Evolutionary conservation across 768 basidiomycete genomes (phyloP).

Genomic region (Suillus cothurnatus): DNA sequence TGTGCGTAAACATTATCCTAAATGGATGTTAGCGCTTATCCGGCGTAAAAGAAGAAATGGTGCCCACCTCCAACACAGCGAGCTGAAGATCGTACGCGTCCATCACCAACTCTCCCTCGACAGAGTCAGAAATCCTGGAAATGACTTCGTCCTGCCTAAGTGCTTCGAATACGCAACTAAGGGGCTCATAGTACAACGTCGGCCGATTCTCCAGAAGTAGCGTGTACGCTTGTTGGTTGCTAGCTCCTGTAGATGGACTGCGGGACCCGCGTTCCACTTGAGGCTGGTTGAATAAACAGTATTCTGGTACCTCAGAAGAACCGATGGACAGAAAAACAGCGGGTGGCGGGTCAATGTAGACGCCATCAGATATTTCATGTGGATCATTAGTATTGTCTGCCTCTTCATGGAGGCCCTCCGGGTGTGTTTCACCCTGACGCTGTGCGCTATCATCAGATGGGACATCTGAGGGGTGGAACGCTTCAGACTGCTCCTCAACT

Average conservation of each 20-base stretch:
- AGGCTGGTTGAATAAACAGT: conserved; percentile 61
- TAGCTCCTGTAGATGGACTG: conserved; percentile 23
- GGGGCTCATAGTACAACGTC: conserved; percentile 76
- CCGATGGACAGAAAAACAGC: conserved; percentile 55
- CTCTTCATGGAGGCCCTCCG: not conserved
- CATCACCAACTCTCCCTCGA: conserved; percentile 64
- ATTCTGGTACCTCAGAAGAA: conserved; percentile 42
- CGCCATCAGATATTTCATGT: conserved; percentile 65
- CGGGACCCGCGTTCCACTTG: conserved; percentile 27
- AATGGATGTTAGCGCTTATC: conserved; percentile 10
- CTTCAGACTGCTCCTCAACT: not conserved
- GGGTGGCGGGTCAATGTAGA: conserved; percentile 77
- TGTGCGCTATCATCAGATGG: conserved; percentile 9
- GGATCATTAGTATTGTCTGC: conserved; percentile 35
- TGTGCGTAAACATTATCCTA: conserved; percentile 73
- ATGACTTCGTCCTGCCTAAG: conserved; percentile 64
- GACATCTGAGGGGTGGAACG: conserved; percentile 6
- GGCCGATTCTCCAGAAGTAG: conserved; percentile 65
- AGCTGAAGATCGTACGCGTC: conserved; percentile 74
- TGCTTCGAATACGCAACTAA: conserved; percentile 70
- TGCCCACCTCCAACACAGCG: conserved; percentile 60
- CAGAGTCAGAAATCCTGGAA: conserved; percentile 44
- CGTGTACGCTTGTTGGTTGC: conserved; percentile 24
- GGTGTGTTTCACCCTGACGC: conserved; percentile 24
- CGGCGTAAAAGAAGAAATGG: not conserved